Evolutionary conservation across 257 asterid genomes (phyloP), one percentile per base, ranked within the genome.

Genomic region (Verbascum thapsus): DNA sequence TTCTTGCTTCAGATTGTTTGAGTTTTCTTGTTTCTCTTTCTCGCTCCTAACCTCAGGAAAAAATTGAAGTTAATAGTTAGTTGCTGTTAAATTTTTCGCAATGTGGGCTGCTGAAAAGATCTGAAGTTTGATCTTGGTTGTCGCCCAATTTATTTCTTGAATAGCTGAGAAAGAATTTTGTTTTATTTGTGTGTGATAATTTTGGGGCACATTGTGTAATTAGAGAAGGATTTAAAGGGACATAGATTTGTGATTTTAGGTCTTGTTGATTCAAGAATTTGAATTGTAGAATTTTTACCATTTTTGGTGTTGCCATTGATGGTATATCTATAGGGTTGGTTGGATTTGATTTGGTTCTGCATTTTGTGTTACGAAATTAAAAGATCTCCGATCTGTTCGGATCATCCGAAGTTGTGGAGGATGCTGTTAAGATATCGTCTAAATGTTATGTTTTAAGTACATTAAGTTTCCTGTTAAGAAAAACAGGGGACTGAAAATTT

Each of bases 391-490:
- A 53, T 39, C 37, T 47, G 58, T 69, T 72, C 40, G 65, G 23
- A 67, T 55, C 39, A 26, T 26, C 5, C 32, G 32, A 26, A 26
- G 56, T 55, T 52, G 34, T 32, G 26, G 72, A 53, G 65, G 71
- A 83, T 86, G 88, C 80, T 67, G 75, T 63, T 59, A 50, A 57
- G 66, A 41, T 34, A 48, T 57, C 40, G 19, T 58, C 68, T 55
- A 75, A 54, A 82, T 81, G 85, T 74, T 75, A 49, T 69, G 77
- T 66, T 63, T 73, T 20, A 64, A 72, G 68, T 74, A 51, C 35
- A 47, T 73, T 47, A 76, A 64, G 80, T 72, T 76, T 74, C 89
- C 81, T 80, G 79, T 78, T 58, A 77, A 77, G 53, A 76, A 70
- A 22, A 71, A 61, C 72, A 75, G 77, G 84, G 72, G 84, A 44